phyloP scores from a whole-genome alignment of 345 rosid species.

The Moricandia moricandioides region DNA sequence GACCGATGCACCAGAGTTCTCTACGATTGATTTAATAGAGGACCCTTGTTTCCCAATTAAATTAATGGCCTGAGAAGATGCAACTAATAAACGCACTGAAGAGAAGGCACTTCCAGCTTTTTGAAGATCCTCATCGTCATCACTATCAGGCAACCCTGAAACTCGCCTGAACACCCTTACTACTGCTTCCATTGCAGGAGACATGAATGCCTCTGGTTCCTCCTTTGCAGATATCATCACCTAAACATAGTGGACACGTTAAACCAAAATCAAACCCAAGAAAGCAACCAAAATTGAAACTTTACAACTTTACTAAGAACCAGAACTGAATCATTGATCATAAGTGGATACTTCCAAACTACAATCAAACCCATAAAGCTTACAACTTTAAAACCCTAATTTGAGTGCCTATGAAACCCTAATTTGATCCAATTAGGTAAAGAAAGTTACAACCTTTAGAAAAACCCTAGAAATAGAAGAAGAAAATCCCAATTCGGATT shows the following conservation, averaged over 20 bases:
- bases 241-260: constrained; percentile 26
- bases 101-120: constrained; percentile 50
- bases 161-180: constrained; percentile 57
- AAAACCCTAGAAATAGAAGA: not conserved
- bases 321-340: no score
- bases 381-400: no score
- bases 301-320: not conserved
- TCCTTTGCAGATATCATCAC: constrained; percentile 65
- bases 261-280: not conserved
- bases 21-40: constrained; percentile 76
- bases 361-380: not conserved
- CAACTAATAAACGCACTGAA: constrained; percentile 69
- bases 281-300: not conserved
- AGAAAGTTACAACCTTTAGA: not conserved
- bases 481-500: not conserved
- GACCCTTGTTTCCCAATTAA: constrained; percentile 94
- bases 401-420: not conserved
- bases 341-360: not conserved
- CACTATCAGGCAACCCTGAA: constrained; percentile 43
- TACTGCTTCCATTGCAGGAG: constrained; percentile 67
- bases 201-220: constrained; percentile 51
- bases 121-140: constrained; percentile 31
- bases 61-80: constrained; percentile 81
- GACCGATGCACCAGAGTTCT: constrained; percentile 69
- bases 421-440: constrained; percentile 2